Conservation (phyloP, 257 asterid species). For the Fraxinus cuspidata region DNA sequence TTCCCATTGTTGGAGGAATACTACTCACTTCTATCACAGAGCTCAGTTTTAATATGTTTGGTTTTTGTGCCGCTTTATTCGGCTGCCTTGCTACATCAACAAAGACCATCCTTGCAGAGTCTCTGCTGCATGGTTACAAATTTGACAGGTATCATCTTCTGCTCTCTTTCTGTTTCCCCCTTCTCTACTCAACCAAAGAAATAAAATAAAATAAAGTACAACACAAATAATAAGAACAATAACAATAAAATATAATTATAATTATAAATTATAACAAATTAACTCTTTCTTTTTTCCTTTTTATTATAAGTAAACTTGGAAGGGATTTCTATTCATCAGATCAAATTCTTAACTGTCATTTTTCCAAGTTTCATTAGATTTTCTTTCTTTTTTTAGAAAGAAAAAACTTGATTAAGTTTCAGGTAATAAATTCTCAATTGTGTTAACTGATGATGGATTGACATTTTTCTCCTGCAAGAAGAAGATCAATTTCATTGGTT, state of each 20-base stretch:
- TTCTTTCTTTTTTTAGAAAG: not conserved
- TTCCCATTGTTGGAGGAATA: conserved; percentile 87
- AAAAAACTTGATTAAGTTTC: not conserved
- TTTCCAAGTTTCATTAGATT: not conserved
- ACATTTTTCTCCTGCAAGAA: not conserved
- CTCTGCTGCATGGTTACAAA: conserved; percentile 74
- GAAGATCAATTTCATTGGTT: not conserved
- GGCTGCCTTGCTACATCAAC: conserved; percentile 87
- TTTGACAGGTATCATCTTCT: conserved; percentile 59
- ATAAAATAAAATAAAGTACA: not conserved
- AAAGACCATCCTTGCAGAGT: conserved; percentile 81
- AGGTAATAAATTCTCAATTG: not conserved
- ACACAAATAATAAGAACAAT: not conserved
- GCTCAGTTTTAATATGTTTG: conserved; percentile 70
- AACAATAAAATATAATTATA: not conserved
- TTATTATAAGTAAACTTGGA: not conserved
- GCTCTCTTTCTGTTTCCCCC: not conserved
- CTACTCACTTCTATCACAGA: conserved; percentile 75
- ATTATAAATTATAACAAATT: not conserved
- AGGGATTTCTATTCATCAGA: not conserved
- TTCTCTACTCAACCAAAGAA: not conserved
- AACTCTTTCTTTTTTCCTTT: not conserved
- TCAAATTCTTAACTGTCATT: not conserved
- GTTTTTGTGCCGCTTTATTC: conserved; percentile 79
- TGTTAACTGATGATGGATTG: not conserved